Conservation (phyloP, 805 yeast genomes). For the Pichia membranifaciens region DNA sequence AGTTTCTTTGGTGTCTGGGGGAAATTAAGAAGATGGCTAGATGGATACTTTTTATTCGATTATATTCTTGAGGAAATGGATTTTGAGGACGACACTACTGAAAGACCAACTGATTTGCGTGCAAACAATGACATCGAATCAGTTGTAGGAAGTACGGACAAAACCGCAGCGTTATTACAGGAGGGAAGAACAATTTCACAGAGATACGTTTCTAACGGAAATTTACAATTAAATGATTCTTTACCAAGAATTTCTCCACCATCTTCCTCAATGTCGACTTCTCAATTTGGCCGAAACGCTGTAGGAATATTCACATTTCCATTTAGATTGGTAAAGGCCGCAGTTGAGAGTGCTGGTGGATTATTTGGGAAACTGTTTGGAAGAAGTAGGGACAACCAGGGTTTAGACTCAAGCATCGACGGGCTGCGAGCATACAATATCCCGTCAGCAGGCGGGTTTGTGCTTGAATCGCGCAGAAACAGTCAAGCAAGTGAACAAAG, state of each 20-base stretch:
- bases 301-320: no score
- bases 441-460: constrained; percentile 1
- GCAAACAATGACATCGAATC: constrained; percentile 5
- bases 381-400: not conserved
- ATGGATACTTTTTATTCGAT: constrained; percentile 27
- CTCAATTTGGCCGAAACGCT: no score
- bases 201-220: constrained; percentile 9
- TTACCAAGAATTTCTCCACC: not conserved
- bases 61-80: constrained; percentile 30
- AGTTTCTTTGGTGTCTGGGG: constrained; percentile 66
- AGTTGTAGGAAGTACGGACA: constrained; percentile 4
- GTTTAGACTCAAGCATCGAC: constrained; percentile 10
- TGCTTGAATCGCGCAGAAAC: constrained; percentile 8
- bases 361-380: not conserved
- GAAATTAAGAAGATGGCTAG: constrained; percentile 37
- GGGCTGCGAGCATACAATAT: constrained; percentile 24
- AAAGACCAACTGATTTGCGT: not conserved
- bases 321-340: no score
- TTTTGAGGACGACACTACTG: constrained; percentile 12
- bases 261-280: no score
- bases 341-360: no score
- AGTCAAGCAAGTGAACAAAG: constrained; percentile 3
- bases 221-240: constrained; percentile 7
- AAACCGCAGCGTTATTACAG: constrained; percentile 21
- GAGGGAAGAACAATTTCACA: constrained; percentile 28